Base-by-base conservation (phyloP, 768 basidiomycete species). In the Amanita pseudoporphyria region DNA sequence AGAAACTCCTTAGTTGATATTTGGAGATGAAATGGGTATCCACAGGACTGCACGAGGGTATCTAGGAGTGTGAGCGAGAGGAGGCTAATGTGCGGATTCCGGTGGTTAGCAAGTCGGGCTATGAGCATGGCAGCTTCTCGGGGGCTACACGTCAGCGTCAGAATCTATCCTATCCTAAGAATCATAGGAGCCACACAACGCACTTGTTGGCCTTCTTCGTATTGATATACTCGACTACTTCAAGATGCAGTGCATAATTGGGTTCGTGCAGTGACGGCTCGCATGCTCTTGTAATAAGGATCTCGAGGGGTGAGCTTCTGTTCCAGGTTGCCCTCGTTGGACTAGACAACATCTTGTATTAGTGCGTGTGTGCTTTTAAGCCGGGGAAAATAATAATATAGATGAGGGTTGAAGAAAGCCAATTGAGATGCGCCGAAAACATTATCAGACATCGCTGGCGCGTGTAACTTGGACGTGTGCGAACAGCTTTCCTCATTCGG, bases 1-100 rank as follows among this genome's bases (percentile, higher is more conserved):
- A 98, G 74, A 62, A 97, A 99, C 60, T 98, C 96, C 62, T 99
- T 98, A 36, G 95, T 98, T 14, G 87, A 74, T 58, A 98, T 87
- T 65, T 99, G 96, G 19, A 99, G 82, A 63, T 98, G 96, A 51
- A 99, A 87, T 0, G 95, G 84, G 67, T 99, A 99, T 64, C 96
- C 96, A 62, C 95, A 98, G 35, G 87, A 84, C 62, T 93, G 87
- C 39, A 97, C 86, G 44, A 99, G 82, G 12, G 88, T 92, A 64
- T 93, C 87, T 54, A 97, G 81, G 3, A 95, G 78, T 5, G 85
- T 71, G 9, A 98, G 77, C 3, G 91, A 82, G 26, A 97, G 81
- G 55, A 94, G 77, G 18, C 90, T 82, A 57, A 95, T 77, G 62
- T 96, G 94, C 0, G 89, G 89, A 59, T 95, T 94, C 50, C 93